Conservation (phyloP, 2,329 filamentous ascomycete species). For the Colletotrichum sp. region DNA sequence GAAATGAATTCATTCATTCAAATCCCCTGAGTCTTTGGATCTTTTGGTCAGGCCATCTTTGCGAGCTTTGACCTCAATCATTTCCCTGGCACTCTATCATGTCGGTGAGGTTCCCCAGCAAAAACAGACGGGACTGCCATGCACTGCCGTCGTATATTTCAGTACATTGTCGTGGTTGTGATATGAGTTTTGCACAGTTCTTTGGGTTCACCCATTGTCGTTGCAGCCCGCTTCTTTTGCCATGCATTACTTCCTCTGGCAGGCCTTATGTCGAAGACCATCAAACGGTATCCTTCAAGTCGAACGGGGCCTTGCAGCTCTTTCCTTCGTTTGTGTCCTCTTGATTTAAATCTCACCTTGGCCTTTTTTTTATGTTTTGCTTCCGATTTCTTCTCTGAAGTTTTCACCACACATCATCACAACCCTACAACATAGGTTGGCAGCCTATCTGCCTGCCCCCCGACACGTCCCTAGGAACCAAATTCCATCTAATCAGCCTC, state of each 20-base stretch:
- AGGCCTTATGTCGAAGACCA: neutral
- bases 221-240: neutral
- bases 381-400: neutral
- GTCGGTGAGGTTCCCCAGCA: neutral
- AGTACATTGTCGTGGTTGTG: neutral
- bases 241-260: neutral
- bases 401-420: neutral
- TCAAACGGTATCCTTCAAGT: neutral
- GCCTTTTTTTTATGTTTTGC: neutral
- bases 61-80: neutral
- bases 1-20: neutral
- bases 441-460: neutral
- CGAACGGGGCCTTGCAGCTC: neutral
- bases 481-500: neutral
- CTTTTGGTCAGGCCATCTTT: neutral
- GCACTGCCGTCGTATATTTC: neutral
- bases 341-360: neutral
- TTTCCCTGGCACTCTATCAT: neutral
- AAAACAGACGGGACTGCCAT: neutral
- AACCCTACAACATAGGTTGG: neutral
- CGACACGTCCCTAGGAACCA: neutral
- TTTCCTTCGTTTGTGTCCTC: neutral
- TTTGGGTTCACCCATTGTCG: neutral
- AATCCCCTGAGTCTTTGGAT: neutral
- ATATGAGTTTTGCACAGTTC: neutral